Evolutionary conservation across 257 asterid species (phyloP), one percentile per base, ranked within the genome.

Genomic region (Gentiana dahurica): DNA sequence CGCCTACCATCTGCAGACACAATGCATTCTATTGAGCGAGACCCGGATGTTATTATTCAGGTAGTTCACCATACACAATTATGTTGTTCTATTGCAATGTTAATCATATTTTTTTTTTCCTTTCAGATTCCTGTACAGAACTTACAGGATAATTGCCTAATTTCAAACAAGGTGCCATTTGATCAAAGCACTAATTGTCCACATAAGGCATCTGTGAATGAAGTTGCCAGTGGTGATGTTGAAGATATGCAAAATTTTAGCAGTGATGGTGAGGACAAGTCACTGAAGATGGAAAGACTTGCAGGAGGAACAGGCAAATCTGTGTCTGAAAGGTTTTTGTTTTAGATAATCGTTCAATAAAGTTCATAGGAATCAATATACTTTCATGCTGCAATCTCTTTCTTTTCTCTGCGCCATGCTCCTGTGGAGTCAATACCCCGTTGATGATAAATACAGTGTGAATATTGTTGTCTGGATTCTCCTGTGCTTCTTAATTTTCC

Each of bases 41-140:
- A 71, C 58, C 54, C 70, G 3, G 49, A 58, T 58, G 73, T 65
- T 53, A 59, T 72, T 58, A 72, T 76, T 58, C 69, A 77, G 77
- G 81, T 76, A 38, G 59, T 34, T 58, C 43, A 51, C 59, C 46
- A 51, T 10, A 41, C 8, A 12, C 13, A 13, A n/a, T 10, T 34
- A 13, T 49, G 45, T n/a, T 52, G 43, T 7, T 37, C 34, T 57
- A 12, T 12, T 49, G 51, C 34, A 12, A 54, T 67, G 61, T 73
- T 69, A 43, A 69, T 50, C 57, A 33, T 61, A 9, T 66, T 43
- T 52, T 41, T n/a, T 48, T 69, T 47, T 10, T 33, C 2, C 15
- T 36, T 58, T 62, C 53, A 73, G 72, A 70, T 78, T 54, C 59
- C 62, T 57, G 53, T 73, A 58, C 82, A 76, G 71, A 75, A 71